phyloP scores from a whole-genome alignment of 768 basidiomycete species.

The Chalciporus sphaerocephalus region DNA sequence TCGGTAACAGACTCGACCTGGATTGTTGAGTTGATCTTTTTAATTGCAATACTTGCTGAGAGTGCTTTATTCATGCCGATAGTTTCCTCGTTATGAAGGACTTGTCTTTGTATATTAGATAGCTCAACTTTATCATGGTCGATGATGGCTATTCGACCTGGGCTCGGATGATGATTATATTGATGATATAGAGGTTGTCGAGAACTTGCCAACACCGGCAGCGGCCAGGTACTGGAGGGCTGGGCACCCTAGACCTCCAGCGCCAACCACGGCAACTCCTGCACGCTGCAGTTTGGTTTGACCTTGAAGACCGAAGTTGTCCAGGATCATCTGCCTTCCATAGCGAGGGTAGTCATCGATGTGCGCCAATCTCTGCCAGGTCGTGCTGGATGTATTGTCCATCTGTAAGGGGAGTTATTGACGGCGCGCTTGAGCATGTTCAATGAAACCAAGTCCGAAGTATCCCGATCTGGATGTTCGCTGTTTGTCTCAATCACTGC shows the following conservation, averaged over 20 bases:
- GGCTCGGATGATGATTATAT: conserved; percentile 5
- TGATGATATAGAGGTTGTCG: neutral
- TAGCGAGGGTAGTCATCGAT: conserved; percentile 81
- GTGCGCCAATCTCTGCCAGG: conserved; percentile 31
- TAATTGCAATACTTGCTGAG: conserved; percentile 70
- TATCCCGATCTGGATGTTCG: neutral
- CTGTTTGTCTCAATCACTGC: neutral
- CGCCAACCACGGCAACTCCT: conserved; percentile 84
- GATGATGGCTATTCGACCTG: conserved; percentile 80
- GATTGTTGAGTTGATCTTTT: conserved; percentile 66
- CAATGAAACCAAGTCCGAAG: neutral
- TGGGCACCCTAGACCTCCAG: conserved; percentile 94
- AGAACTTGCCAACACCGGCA: conserved; percentile 76
- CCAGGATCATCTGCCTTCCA: conserved; percentile 95
- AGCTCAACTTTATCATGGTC: conserved; percentile 86
- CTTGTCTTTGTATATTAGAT: conserved; percentile 89
- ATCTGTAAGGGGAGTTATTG: neutral
- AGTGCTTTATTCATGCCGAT: conserved; percentile 78
- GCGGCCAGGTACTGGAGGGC: conserved; percentile 91
- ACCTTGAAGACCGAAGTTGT: conserved; percentile 81
- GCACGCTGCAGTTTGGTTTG: conserved; percentile 77
- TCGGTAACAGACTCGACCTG: conserved; percentile 49
- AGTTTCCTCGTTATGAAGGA: conserved; percentile 72
- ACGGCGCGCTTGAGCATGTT: neutral
- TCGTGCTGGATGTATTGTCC: conserved; percentile 12